A percentile compares a stretch with the other conserved stretches of the same genome.
Conservation (phyloP, 2,329 filamentous ascomycete genomes). For the Pseudopithomyces chartarum region DNA sequence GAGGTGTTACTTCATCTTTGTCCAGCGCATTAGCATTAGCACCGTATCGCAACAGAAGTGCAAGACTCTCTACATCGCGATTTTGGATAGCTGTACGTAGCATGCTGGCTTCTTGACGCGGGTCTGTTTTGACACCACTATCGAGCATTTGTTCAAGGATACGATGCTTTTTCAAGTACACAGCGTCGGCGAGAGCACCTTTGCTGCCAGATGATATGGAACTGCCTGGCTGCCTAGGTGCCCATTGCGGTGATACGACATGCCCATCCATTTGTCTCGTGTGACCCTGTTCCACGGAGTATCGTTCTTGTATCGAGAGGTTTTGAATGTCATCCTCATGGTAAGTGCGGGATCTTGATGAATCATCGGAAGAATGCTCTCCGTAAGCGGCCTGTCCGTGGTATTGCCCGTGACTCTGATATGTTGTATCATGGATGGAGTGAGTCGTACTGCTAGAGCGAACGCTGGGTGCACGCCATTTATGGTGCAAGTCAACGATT, state of each 20-base stretch:
- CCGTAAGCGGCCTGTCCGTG: constrained; percentile 30
- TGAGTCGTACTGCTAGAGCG: constrained; percentile 24
- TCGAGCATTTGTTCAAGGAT: constrained; percentile 48
- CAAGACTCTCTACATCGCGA: constrained; percentile 35
- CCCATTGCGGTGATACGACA: constrained; percentile 19
- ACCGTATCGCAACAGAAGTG: constrained; percentile 34
- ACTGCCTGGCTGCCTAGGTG: constrained; percentile 25
- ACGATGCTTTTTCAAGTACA: constrained; percentile 68
- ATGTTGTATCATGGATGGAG: constrained; percentile 35
- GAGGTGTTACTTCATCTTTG: constrained; percentile 33
- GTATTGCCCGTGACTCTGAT: constrained; percentile 23
- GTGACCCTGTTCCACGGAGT: constrained; percentile 16
- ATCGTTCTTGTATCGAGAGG: constrained; percentile 27
- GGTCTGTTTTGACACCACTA: constrained; percentile 35
- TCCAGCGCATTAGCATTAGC: constrained; percentile 38
- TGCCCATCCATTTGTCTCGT: constrained; percentile 1
- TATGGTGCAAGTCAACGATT: constrained; percentile 31
- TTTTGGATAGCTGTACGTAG: constrained; percentile 36
- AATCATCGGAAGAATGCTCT: constrained; percentile 27
- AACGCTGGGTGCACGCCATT: constrained; percentile 34
- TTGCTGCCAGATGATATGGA: constrained; percentile 41
- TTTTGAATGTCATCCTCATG: constrained; percentile 32
- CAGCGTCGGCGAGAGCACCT: constrained; percentile 56
- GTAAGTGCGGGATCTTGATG: constrained; percentile 24
- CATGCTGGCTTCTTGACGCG: constrained; percentile 37